Evolutionary conservation across 306 rosid genomes (phyloP).

Genomic region (Boehmeria nivea): DNA sequence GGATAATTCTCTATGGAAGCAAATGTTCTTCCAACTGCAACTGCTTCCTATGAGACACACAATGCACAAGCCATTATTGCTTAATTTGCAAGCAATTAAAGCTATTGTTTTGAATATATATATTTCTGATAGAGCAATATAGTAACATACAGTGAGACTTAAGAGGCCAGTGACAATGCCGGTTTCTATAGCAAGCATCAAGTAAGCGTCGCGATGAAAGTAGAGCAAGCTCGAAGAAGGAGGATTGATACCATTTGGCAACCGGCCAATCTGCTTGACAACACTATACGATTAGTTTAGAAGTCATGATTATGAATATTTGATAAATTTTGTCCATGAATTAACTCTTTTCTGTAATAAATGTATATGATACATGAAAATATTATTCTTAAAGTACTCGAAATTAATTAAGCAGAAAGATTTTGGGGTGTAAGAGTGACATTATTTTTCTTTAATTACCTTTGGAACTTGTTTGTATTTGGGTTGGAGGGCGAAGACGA

Average conservation of each 20-base stretch:
- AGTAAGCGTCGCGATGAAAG: not conserved
- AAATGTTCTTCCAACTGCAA: conserved; percentile 15
- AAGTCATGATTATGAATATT: too few species aligned
- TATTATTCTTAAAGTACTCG: too few species aligned
- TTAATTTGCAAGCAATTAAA: too few species aligned
- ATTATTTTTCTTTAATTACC: too few species aligned
- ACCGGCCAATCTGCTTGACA: too few species aligned
- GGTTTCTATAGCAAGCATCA: not conserved
- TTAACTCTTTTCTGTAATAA: too few species aligned
- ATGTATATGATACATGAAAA: too few species aligned
- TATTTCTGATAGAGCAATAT: not conserved
- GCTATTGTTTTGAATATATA: too few species aligned
- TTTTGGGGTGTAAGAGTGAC: not conserved
- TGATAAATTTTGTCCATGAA: too few species aligned
- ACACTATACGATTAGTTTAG: too few species aligned
- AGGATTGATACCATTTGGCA: conserved; percentile 8
- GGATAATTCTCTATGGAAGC: not conserved
- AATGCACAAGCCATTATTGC: not conserved
- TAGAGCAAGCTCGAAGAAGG: conserved; percentile 4
- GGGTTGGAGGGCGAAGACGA: not conserved
- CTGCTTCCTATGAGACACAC: conserved; percentile 5
- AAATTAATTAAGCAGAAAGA: not conserved
- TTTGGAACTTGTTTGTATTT: not conserved
- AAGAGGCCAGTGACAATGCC: conserved; percentile 8
- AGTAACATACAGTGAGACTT: not conserved